Evolutionary conservation across 495 filamentous ascomycete species (phyloP).

Genomic region (Aspergillus ellipticus): DNA sequence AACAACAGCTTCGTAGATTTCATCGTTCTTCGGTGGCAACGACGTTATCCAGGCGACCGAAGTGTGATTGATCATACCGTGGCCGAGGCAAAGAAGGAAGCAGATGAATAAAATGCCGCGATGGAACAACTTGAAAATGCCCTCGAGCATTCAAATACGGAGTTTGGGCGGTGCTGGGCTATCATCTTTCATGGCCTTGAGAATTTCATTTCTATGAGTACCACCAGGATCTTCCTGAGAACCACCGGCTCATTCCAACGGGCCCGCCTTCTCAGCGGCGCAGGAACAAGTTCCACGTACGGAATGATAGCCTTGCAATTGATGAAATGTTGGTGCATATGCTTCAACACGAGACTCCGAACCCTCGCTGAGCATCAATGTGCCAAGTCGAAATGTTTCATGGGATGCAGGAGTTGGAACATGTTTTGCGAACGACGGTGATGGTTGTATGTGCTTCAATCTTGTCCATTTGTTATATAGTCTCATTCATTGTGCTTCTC

Average conservation of each 20-base stretch:
- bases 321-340: constrained; percentile 12
- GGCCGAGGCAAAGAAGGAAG: constrained; percentile 1
- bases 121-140: constrained; percentile 10
- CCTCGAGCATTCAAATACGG: constrained; percentile 7
- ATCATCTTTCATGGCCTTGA: constrained; percentile 4
- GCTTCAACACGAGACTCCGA: constrained; percentile 26
- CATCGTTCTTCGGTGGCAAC: constrained; percentile 7
- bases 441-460: not conserved
- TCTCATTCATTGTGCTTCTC: not conserved
- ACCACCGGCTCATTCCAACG: not conserved
- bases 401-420: too few species aligned
- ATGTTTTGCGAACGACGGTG: too few species aligned
- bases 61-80: constrained; percentile 9
- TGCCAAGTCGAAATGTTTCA: too few species aligned
- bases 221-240: not conserved
- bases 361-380: constrained; percentile 17
- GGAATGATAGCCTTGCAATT: constrained; percentile 4
- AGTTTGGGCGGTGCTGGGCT: constrained; percentile 11
- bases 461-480: too few species aligned
- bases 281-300: constrained; percentile 6
- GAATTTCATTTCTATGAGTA: constrained; percentile 10
- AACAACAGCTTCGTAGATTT: constrained; percentile 5
- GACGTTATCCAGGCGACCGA: constrained; percentile 5
- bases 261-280: not conserved
- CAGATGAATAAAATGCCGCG: not conserved